A percentile compares a stretch with the other conserved stretches of the same genome.
phyloP scores from a whole-genome alignment of 2,329 filamentous ascomycete species.

The Colletotrichum chlorophyti region DNA sequence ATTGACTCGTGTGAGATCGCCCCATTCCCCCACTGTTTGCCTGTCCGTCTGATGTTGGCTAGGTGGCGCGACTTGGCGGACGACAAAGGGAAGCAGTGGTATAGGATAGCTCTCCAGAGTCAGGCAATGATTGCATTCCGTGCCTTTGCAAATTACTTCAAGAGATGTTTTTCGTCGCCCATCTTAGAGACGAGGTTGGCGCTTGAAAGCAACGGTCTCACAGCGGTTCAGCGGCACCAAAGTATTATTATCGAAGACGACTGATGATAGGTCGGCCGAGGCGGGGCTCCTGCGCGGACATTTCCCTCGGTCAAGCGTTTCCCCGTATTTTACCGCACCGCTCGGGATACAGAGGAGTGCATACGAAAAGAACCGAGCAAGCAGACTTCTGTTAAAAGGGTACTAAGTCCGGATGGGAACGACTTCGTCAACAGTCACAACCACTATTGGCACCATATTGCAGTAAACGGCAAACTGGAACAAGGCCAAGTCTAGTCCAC shows the following conservation, averaged over 20 bases:
- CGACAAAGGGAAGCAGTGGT: no score
- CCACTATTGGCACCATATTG: no score
- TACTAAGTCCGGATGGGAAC: no score
- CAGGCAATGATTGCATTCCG: not conserved
- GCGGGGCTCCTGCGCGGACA: not conserved
- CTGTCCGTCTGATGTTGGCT: not conserved
- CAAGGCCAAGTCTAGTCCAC: no score
- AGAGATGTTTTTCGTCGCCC: not conserved
- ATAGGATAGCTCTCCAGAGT: not conserved
- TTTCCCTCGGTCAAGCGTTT: conserved; percentile 18
- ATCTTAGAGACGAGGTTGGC: not conserved
- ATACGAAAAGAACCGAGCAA: no score
- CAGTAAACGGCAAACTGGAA: no score
- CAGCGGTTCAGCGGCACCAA: not conserved
- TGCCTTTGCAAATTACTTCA: not conserved
- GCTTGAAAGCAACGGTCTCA: conserved; percentile 1
- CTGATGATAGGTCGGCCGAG: not conserved
- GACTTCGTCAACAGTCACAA: no score
- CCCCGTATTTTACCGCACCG: conserved; percentile 9
- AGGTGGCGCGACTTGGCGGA: not conserved
- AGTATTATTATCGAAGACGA: not conserved
- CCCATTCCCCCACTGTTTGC: not conserved
- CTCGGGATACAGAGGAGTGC: not conserved
- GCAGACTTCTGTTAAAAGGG: not conserved
- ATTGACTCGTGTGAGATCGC: not conserved